Evolutionary conservation across 1,139 yeast species (phyloP).

Genomic region (Hansenula lynferdii): DNA sequence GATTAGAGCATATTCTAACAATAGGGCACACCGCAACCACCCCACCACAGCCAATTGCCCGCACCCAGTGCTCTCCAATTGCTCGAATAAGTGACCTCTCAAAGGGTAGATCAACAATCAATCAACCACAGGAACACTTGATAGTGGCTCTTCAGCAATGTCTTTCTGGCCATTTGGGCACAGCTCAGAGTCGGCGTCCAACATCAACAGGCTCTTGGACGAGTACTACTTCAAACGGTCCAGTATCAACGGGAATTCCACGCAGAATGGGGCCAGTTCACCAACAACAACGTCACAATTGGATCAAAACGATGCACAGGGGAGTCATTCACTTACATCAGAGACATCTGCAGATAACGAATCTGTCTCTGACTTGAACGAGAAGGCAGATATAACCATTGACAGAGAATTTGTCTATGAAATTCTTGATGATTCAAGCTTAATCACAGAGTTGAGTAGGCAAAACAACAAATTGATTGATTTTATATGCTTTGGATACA

Average conservation of each 20-base stretch:
- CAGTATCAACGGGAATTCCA: neutral
- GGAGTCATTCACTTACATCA: constrained; percentile 2
- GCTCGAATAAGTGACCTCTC: too few relatives aligned
- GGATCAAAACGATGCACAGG: neutral
- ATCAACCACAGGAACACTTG: neutral
- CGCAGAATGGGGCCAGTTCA: neutral
- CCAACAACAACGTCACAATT: neutral
- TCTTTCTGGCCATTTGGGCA: constrained; percentile 46
- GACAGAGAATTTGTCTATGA: constrained; percentile 56
- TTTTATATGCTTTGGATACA: constrained; percentile 37
- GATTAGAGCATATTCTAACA: too few relatives aligned
- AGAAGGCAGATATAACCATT: constrained; percentile 35
- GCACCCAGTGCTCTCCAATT: too few relatives aligned
- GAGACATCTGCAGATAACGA: too few relatives aligned
- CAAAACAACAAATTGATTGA: constrained; percentile 46
- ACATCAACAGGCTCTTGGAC: constrained; percentile 30
- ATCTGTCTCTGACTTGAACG: too few relatives aligned
- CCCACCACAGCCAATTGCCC: too few relatives aligned
- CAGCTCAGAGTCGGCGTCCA: constrained; percentile 28
- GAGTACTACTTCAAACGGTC: constrained; percentile 24
- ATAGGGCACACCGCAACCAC: too few relatives aligned
- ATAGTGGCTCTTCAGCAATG: constrained; percentile 21
- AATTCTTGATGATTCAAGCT: constrained; percentile 56
- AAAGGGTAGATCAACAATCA: neutral
- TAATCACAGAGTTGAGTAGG: constrained; percentile 46